These are phyloP conservation scores for Cyberlindnera euphorbiiphila DNA, from an alignment of 805 yeast species.

Conservation along the genomic window DNA sequence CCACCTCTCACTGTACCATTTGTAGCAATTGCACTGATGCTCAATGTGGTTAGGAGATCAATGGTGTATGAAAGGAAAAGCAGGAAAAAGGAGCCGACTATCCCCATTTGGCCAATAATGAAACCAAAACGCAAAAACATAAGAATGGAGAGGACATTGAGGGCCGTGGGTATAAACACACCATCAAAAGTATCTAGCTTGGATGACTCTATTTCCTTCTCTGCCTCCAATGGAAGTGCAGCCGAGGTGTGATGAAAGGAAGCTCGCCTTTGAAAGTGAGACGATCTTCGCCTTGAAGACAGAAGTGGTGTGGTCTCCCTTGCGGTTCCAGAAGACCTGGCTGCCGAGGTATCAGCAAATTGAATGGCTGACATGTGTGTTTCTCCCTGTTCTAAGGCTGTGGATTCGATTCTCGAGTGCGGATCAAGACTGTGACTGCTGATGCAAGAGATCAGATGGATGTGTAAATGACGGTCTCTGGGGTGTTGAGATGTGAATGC, in stretches of 20 bases:
- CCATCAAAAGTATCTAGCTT: slow-evolving; percentile 84
- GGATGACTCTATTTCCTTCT: slow-evolving; percentile 1
- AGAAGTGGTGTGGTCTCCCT: slow-evolving; percentile 29
- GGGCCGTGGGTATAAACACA: slow-evolving; percentile 88
- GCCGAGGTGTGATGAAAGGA: slow-evolving; percentile 13
- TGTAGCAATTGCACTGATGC: slow-evolving; percentile 93
- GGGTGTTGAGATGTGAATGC: too few species aligned
- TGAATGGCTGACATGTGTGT: slow-evolving; percentile 6
- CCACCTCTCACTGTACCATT: slow-evolving; percentile 98
- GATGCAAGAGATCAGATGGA: too few species aligned
- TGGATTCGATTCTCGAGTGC: too few species aligned
- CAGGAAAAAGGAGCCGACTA: slow-evolving; percentile 68
- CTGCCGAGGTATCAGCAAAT: slow-evolving; percentile 7
- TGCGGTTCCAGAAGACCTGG: slow-evolving; percentile 17
- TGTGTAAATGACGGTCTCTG: too few species aligned
- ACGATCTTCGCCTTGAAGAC: slow-evolving; percentile 11
- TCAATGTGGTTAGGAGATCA: slow-evolving; percentile 79
- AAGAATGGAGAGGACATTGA: slow-evolving; percentile 88
- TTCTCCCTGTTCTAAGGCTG: too few species aligned
- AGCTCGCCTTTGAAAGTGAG: slow-evolving; percentile 17
- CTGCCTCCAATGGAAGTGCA: slow-evolving; percentile 5
- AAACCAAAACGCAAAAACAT: slow-evolving; percentile 96
- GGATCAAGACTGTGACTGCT: too few species aligned
- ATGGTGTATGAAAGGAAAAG: slow-evolving; percentile 73
- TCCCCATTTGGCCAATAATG: slow-evolving; percentile 91